Percentiles rank a stretch among this genome's conserved stretches.
Evolutionary conservation across 371 early-diverging fungal genomes (phyloP).

Genomic region (Mucor sp.): DNA sequence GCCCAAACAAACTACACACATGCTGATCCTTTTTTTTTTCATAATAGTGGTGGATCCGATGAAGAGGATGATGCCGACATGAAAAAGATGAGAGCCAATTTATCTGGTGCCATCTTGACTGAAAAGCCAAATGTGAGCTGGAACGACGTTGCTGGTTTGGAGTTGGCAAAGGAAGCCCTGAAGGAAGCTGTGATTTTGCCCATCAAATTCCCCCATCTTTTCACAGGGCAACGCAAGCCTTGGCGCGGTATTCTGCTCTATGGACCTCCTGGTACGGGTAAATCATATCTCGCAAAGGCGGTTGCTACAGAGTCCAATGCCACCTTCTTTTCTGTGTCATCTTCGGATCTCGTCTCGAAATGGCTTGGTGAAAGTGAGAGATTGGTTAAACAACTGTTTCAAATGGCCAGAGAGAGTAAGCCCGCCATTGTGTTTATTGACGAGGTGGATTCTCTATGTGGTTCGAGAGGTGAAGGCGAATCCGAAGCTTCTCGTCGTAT

Average conservation of each 20-base stretch:
- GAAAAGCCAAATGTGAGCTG: constrained; percentile 96
- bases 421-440: constrained; percentile 98
- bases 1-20: background rate
- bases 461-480: constrained; percentile 95
- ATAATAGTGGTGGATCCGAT: constrained; percentile 41
- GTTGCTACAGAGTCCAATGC: constrained; percentile 96
- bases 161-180: constrained; percentile 97
- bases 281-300: constrained; percentile 97
- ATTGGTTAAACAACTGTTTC: constrained; percentile 92
- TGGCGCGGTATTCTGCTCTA: constrained; percentile 98
- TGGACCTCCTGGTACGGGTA: constrained; percentile 99
- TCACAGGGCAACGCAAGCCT: constrained; percentile 92
- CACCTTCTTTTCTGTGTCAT: constrained; percentile 94
- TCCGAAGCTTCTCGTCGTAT: constrained; percentile 92
- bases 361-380: constrained; percentile 98
- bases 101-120: constrained; percentile 81
- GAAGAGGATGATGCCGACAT: constrained; percentile 86
- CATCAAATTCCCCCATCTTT: constrained; percentile 95
- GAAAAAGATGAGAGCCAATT: constrained; percentile 84
- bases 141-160: constrained; percentile 98
- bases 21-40: background rate
- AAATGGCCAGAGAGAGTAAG: constrained; percentile 89
- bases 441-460: constrained; percentile 96
- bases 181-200: constrained; percentile 99
- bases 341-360: constrained; percentile 94